These are phyloP conservation scores for Triticum dicoccoides DNA, from an alignment of 176 grass and related monocot species.

Conservation along the genomic window DNA sequence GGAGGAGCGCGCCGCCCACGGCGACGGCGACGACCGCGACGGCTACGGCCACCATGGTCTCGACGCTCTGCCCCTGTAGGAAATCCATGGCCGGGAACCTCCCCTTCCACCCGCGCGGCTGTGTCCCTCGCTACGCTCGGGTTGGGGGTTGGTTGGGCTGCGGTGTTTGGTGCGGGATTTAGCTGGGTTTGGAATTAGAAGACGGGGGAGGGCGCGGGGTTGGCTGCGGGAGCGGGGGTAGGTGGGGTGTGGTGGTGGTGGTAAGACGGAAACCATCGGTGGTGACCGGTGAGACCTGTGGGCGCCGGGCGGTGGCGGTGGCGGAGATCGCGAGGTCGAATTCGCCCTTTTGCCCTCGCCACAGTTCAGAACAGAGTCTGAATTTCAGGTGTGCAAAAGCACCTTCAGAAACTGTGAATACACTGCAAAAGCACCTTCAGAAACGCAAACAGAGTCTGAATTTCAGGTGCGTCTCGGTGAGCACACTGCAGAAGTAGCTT, in stretches of 20 bases:
- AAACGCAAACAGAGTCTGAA: neutral
- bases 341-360: neutral
- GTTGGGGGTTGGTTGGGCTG: neutral
- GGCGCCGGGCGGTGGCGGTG: neutral
- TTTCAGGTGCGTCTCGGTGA: neutral
- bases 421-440: too few species aligned
- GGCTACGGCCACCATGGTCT: slow-evolving; percentile 53
- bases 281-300: neutral
- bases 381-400: neutral
- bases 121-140: neutral
- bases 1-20: slow-evolving; percentile 58
- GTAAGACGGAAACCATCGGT: neutral
- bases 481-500: too few species aligned
- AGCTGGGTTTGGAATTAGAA: neutral
- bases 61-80: slow-evolving; percentile 36
- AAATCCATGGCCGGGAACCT: slow-evolving; percentile 41
- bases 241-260: slow-evolving; percentile 1
- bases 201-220: neutral
- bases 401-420: too few species aligned
- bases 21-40: slow-evolving; percentile 65
- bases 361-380: neutral
- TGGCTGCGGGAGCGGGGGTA: neutral
- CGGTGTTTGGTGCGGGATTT: slow-evolving; percentile 16
- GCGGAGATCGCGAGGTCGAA: slow-evolving; percentile 25
- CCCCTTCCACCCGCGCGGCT: neutral